Evolutionary conservation across 202 grass and related monocot species (phyloP), one percentile per base, ranked within the genome.

Genomic region (Elaeis oleifera): DNA sequence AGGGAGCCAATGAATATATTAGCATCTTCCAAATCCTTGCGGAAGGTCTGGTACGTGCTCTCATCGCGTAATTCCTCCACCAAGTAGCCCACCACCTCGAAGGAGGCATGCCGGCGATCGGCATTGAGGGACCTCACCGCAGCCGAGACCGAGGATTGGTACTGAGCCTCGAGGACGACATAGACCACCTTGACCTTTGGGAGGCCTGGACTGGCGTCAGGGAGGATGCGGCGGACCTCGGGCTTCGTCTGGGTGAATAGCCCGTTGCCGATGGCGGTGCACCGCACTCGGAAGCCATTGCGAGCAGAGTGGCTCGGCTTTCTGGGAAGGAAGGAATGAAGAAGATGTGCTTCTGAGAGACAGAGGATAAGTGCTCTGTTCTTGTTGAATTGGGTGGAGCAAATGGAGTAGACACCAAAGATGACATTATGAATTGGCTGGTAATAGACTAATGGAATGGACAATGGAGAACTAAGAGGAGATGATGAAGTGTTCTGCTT

Each of bases 111-210:
- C 48, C 64, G 70, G 61, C 69, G 79, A 57, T 83, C 70, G 2
- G 76, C 73, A 81, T 97, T 97, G 49, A 97, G 78, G 54, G 74
- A n/a, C 18, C 50, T 74, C 64, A 97, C 94, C 1, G 94, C 94
- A 0, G 84, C 84, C 0, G 94, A 92, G 3, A 97, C 61, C 1
- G 94, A 86, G 1, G 94, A 91, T 74, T 97, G 94, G 74, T 97
- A 97, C 87, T 97, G 94, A 67, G 94, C 94, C 82, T 97, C 94
- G 0, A 97, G 88, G 16, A 97, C 94, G 1, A 97, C 94, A 80
- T 97, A 97, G 15, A 97, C 88, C 16, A 97, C 65, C 77, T 89
- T 97, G 21, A 97, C 94, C 28, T 88, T 75, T 18, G 88, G 94
- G 1, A 92, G 71, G 3, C 71, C 68, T 3, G 4, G 27, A 18